A percentile compares a stretch with the other conserved stretches of the same genome.
Evolutionary conservation across 73 alveolate genomes (phyloP).

Genomic region (Effrenium voratum): DNA sequence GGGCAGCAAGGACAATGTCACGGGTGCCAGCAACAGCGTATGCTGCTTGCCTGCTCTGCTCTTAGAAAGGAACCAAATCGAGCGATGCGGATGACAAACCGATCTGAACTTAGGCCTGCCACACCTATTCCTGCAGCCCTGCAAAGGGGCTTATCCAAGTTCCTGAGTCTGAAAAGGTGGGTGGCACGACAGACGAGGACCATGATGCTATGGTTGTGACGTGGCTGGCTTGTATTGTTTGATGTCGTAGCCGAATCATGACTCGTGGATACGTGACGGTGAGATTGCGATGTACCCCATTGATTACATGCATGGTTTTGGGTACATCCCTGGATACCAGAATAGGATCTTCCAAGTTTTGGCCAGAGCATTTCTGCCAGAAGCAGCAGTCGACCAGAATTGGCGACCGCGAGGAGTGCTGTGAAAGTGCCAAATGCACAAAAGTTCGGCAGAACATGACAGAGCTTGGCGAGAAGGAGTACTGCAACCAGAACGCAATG

Average conservation of each 20-base stretch:
- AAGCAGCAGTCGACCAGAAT: too few species aligned
- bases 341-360: too few species aligned
- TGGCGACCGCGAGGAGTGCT: too few species aligned
- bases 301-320: too few species aligned
- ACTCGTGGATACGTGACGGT: too few species aligned
- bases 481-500: neutral
- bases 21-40: conserved; percentile 28
- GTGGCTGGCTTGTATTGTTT: too few species aligned
- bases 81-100: neutral
- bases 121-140: conserved; percentile 19
- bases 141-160: conserved; percentile 64
- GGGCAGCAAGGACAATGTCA: conserved; percentile 18
- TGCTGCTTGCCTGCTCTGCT: conserved; percentile 34
- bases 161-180: conserved; percentile 24
- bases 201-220: too few species aligned
- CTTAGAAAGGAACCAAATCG: neutral
- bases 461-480: conserved; percentile 34
- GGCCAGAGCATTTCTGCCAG: too few species aligned
- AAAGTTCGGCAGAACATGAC: conserved; percentile 46
- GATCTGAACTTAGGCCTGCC: neutral
- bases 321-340: too few species aligned
- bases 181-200: conserved; percentile 43
- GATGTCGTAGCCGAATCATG: too few species aligned
- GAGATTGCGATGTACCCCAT: too few species aligned
- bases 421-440: conserved; percentile 64